Percentiles rank a stretch among this genome's conserved stretches.
Conservation (phyloP, 1,284 basidiomycete species). For the Cystobasidium pallidum region DNA sequence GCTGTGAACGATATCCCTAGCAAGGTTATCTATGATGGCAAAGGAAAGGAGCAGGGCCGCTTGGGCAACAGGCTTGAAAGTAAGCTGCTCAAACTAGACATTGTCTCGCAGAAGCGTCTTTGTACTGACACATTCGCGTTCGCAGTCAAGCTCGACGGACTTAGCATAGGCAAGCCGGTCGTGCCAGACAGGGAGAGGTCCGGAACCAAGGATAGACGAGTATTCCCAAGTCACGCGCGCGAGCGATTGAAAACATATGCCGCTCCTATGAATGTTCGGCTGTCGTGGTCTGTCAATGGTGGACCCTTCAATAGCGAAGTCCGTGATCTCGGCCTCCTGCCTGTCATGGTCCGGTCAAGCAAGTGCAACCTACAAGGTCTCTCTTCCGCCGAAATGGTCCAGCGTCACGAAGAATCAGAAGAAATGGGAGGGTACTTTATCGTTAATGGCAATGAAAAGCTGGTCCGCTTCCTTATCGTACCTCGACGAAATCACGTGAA, state of each 20-base stretch:
- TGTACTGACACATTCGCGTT: background rate
- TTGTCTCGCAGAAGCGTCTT: slow-evolving; percentile 2
- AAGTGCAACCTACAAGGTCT: slow-evolving; percentile 87
- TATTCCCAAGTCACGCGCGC: slow-evolving; percentile 83
- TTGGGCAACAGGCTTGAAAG: slow-evolving; percentile 58
- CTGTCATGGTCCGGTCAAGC: slow-evolving; percentile 97
- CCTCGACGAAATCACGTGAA: slow-evolving; percentile 87
- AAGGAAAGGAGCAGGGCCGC: slow-evolving; percentile 54
- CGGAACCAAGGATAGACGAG: slow-evolving; percentile 72
- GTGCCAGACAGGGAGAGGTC: slow-evolving; percentile 76
- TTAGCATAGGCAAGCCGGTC: slow-evolving; percentile 82
- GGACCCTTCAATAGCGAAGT: slow-evolving; percentile 73
- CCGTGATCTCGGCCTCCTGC: slow-evolving; percentile 87
- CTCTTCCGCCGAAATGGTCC: slow-evolving; percentile 83
- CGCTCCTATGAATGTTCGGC: slow-evolving; percentile 84
- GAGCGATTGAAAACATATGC: slow-evolving; percentile 91
- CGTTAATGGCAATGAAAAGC: slow-evolving; percentile 98
- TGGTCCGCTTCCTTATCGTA: slow-evolving; percentile 95
- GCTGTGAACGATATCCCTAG: slow-evolving; percentile 83
- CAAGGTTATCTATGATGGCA: slow-evolving; percentile 90
- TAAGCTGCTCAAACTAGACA: slow-evolving; percentile 34
- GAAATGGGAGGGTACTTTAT: slow-evolving; percentile 99
- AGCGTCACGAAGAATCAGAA: slow-evolving; percentile 91
- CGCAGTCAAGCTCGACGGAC: slow-evolving; percentile 85
- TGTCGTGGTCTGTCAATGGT: slow-evolving; percentile 82